These are phyloP conservation scores for Scortechinia acanthostroma DNA, from an alignment of 2,329 filamentous ascomycete species.

Conservation along the genomic window DNA sequence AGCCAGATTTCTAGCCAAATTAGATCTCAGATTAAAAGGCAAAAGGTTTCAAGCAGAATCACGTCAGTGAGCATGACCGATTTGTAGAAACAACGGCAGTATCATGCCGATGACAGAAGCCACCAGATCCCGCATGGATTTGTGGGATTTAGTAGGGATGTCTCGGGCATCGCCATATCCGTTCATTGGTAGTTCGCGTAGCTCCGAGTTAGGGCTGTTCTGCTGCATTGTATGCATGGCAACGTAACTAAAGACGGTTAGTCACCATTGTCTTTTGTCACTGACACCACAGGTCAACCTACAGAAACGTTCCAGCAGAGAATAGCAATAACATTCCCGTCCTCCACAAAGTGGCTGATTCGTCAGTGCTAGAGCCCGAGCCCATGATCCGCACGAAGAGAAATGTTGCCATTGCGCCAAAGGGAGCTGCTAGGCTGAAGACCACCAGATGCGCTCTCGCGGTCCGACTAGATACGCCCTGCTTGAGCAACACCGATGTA, in stretches of 20 bases:
- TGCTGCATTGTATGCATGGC: constrained; percentile 2
- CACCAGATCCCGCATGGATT: background rate
- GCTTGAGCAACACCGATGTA: background rate
- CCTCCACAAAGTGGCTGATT: background rate
- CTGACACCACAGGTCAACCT: background rate
- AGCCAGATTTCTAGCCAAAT: too few relatives aligned
- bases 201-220: background rate
- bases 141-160: background rate
- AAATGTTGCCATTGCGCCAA: background rate
- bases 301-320: background rate
- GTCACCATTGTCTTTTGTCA: background rate
- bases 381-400: background rate
- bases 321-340: background rate
- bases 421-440: background rate
- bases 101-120: constrained; percentile 2
- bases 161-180: background rate
- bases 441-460: background rate
- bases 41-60: background rate
- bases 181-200: background rate
- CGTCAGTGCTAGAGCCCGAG: background rate
- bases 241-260: background rate
- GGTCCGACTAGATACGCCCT: background rate
- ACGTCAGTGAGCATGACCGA: constrained; percentile 3
- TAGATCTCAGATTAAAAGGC: background rate
- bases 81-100: background rate